phyloP scores from a whole-genome alignment of 164 flowering plant species.

The Dillenia turbinata region DNA sequence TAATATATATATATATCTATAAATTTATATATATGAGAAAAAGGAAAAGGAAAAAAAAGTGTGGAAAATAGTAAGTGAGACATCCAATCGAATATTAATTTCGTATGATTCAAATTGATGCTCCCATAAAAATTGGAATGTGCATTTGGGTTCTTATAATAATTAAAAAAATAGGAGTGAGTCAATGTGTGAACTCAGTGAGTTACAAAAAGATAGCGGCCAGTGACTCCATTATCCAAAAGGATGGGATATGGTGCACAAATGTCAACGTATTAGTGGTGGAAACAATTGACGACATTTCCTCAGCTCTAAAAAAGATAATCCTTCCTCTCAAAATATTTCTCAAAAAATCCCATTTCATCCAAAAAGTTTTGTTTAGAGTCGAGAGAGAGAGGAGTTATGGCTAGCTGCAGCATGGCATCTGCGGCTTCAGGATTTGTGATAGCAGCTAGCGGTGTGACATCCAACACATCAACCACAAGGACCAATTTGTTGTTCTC shows the following conservation, averaged over 20 bases:
- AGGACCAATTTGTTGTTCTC: constrained; percentile 27
- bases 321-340: no score
- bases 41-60: no score
- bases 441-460: constrained; percentile 29
- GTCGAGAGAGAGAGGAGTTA: constrained; percentile 13
- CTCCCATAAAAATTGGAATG: no score
- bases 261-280: constrained; percentile 58
- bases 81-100: no score
- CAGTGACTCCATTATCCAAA: constrained; percentile 48
- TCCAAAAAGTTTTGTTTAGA: not conserved
- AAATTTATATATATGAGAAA: no score
- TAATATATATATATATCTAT: no score
- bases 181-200: no score
- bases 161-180: no score
- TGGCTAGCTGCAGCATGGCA: constrained; percentile 71
- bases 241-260: constrained; percentile 49
- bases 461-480: constrained; percentile 26
- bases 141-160: not conserved
- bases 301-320: constrained; percentile 15
- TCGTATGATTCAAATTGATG: no score
- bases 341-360: not conserved
- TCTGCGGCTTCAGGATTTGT: constrained; percentile 67
- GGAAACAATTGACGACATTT: constrained; percentile 15
- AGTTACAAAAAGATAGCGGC: not conserved
- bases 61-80: no score